Conservation (phyloP, 306 rosid species). For the Abrus pulchellus region DNA sequence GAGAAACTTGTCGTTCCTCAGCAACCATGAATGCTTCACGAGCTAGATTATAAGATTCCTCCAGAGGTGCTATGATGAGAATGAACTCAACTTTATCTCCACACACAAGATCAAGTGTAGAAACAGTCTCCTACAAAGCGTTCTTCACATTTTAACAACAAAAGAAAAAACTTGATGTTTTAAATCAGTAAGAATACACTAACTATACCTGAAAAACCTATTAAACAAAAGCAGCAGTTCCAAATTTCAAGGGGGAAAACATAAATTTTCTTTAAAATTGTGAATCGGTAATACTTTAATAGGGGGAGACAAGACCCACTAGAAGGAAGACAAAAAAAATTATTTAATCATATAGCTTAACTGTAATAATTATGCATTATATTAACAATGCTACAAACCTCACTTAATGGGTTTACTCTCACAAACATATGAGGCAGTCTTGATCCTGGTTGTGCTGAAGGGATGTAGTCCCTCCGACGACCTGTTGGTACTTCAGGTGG, state of each 20-base stretch:
- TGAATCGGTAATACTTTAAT: constrained; percentile 1
- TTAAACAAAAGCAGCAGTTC: constrained; percentile 38
- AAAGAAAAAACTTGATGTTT: constrained; percentile 28
- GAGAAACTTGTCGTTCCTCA: constrained; percentile 62
- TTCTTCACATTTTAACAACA: constrained; percentile 1
- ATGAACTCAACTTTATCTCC: constrained; percentile 76
- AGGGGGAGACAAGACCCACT: neutral
- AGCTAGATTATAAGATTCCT: constrained; percentile 70
- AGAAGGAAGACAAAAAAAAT: constrained; percentile 2
- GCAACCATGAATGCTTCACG: constrained; percentile 70
- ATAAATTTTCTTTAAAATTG: neutral
- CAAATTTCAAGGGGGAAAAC: neutral
- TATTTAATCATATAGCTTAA: neutral
- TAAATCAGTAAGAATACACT: constrained; percentile 19
- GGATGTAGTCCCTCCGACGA: constrained; percentile 79
- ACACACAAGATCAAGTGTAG: constrained; percentile 80
- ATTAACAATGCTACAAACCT: constrained; percentile 60
- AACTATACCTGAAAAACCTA: constrained; percentile 29
- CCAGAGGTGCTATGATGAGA: constrained; percentile 74
- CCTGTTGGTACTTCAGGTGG: constrained; percentile 71
- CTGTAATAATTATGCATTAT: constrained; percentile 5
- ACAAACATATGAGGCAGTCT: constrained; percentile 91
- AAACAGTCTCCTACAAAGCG: constrained; percentile 62
- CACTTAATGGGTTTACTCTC: constrained; percentile 54
- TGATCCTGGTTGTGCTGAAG: constrained; percentile 86